phyloP scores from a whole-genome alignment of 1,284 basidiomycete species.

The Leccinum fallax region DNA sequence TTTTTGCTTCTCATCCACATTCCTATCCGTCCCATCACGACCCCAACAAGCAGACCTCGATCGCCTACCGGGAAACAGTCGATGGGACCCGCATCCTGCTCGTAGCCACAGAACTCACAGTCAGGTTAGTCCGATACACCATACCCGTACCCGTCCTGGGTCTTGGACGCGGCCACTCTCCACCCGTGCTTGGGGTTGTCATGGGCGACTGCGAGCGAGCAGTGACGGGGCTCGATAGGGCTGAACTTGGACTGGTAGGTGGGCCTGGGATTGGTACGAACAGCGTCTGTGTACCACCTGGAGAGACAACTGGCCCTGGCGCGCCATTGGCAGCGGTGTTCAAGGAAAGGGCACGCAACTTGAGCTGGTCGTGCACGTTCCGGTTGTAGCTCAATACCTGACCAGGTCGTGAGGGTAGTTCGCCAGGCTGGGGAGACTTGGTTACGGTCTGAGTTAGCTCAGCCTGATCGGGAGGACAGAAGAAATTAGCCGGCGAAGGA shows the following conservation, averaged over 20 bases:
- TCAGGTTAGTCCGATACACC: conserved; percentile 52
- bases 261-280: conserved; percentile 34
- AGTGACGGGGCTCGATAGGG: conserved; percentile 14
- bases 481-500: conserved; percentile 15
- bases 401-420: conserved; percentile 33
- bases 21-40: not conserved
- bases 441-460: conserved; percentile 14
- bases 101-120: conserved; percentile 11
- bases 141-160: conserved; percentile 72
- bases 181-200: conserved; percentile 26
- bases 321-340: conserved; percentile 11
- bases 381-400: conserved; percentile 41
- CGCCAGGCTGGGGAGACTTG: conserved; percentile 36
- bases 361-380: conserved; percentile 43
- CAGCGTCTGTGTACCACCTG: conserved; percentile 28
- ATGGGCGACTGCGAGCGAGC: conserved; percentile 26
- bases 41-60: not conserved
- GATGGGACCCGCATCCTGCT: conserved; percentile 29
- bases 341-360: conserved; percentile 26
- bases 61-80: conserved; percentile 18
- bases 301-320: conserved; percentile 13
- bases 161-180: conserved; percentile 45
- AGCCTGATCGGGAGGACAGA: conserved; percentile 7
- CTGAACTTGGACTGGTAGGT: conserved; percentile 17
- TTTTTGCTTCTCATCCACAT: conserved; percentile 3